Conservation (phyloP, 2,329 filamentous ascomycete genomes). For the Fusarium continuum region DNA sequence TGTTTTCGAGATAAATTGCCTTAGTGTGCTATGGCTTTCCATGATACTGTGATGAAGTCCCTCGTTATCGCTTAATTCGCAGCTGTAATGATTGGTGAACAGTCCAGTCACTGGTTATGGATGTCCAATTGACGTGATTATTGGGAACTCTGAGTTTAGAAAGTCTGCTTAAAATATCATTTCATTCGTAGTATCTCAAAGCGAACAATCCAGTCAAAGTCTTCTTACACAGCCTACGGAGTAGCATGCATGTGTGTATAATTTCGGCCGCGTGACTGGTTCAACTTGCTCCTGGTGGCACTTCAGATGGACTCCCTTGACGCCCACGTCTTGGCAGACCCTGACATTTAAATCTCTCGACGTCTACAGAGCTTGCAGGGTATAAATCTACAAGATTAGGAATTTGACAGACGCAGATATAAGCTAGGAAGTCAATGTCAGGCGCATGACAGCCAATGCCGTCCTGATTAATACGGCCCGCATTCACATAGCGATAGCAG, state of each 20-base stretch:
- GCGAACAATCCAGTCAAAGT: not conserved
- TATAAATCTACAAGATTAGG: not conserved
- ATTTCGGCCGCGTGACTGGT: constrained; percentile 19
- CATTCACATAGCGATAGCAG: constrained; percentile 6
- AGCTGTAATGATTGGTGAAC: too few relatives aligned
- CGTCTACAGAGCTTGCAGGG: not conserved
- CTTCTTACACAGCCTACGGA: constrained; percentile 19
- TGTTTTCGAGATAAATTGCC: too few relatives aligned
- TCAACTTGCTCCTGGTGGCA: constrained; percentile 19
- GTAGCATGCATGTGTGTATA: too few relatives aligned
- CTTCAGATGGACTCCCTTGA: constrained; percentile 16
- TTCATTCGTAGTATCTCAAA: too few relatives aligned
- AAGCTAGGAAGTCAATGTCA: not conserved
- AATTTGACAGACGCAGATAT: not conserved
- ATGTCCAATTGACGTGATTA: too few relatives aligned
- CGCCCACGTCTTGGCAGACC: constrained; percentile 19
- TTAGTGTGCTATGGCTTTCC: too few relatives aligned
- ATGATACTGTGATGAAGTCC: too few relatives aligned
- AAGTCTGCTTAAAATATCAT: constrained; percentile 1
- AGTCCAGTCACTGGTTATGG: too few relatives aligned
- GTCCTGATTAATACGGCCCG: not conserved
- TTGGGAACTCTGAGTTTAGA: too few relatives aligned
- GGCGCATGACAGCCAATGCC: not conserved
- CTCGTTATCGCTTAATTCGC: too few relatives aligned
- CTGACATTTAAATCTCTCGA: constrained; percentile 2